Conservation (phyloP, 176 grass and related monocot genomes). For the Raddia distichophylla region DNA sequence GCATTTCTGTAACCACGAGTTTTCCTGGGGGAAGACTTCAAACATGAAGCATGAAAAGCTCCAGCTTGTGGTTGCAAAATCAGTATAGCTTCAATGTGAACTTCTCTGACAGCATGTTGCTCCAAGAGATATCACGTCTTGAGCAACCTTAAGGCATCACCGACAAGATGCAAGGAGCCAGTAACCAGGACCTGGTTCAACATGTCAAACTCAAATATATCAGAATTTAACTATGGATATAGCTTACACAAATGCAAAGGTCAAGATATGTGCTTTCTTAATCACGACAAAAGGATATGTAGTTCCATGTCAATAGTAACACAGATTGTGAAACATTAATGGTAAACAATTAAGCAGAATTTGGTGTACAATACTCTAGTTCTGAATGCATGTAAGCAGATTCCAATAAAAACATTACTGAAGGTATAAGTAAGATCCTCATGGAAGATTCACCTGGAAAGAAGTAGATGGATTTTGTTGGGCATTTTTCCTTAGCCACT, state of each 20-base stretch:
- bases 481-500: slow-evolving; percentile 77
- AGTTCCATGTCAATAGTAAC: neutral
- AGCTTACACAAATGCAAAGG: neutral
- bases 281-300: neutral
- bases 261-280: neutral
- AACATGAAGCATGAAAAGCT: neutral
- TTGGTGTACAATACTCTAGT: neutral
- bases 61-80: slow-evolving; percentile 13
- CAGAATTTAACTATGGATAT: neutral
- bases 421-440: neutral
- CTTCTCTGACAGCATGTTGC: neutral
- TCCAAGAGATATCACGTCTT: slow-evolving; percentile 47
- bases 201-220: slow-evolving; percentile 24
- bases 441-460: slow-evolving; percentile 64
- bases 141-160: slow-evolving; percentile 70
- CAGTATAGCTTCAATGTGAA: slow-evolving; percentile 5
- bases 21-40: neutral
- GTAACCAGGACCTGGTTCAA: slow-evolving; percentile 67
- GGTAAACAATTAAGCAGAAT: neutral
- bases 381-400: neutral
- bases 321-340: neutral
- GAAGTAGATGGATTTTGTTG: slow-evolving; percentile 53
- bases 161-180: slow-evolving; percentile 77
- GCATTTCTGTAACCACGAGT: neutral
- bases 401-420: neutral